Evolutionary conservation across 2,329 filamentous ascomycete genomes (phyloP), one percentile per base, ranked within the genome.

Genomic region (Chaetothyriales sp.): DNA sequence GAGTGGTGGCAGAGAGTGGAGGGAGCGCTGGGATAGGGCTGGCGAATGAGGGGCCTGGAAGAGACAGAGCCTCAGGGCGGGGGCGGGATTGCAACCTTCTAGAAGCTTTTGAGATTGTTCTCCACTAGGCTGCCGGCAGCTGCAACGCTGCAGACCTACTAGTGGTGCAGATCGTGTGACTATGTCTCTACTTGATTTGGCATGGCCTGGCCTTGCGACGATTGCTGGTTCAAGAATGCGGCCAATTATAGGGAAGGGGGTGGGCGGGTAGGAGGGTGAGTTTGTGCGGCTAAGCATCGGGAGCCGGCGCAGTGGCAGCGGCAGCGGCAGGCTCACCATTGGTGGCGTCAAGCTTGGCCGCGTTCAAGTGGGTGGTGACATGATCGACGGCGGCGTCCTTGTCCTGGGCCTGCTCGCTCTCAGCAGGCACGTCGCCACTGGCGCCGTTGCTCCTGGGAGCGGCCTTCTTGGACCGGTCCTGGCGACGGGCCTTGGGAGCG

Each of bases 301-400:
- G 33, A 40, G 10, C 33, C 22, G 22, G 22, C 33, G 33, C 8
- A 15, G 33, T 15, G 15, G 56, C 25, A 1, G 53, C 49, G 18
- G 47, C 54, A 9, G 44, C 51, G 5, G 48, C 48, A n/a, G n/a
- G n/a, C 18, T 51, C 44, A 20, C 51, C 53, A 46, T 58, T 52
- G 19, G 51, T 51, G 46, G 82, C 79, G 65, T 83, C 81, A 43
- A 84, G 66, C 49, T 73, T 74, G 47, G 78, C 74, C 60, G 78
- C 75, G 67, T 82, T 71, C 53, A 84, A 68, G 57, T 82, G 79
- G 51, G 77, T 76, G 18, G 74, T 67, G 22, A 73, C 80, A 62
- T 83, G 80, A 2, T 71, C 72, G 19, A 68, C 74, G n/a, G 73
- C 78, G 54, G 73, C 78, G 54, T 80, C 77, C 62, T 80, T 73